These are phyloP conservation scores for Canavalia gladiata DNA, from an alignment of 306 rosid genomes.

Conservation along the genomic window DNA sequence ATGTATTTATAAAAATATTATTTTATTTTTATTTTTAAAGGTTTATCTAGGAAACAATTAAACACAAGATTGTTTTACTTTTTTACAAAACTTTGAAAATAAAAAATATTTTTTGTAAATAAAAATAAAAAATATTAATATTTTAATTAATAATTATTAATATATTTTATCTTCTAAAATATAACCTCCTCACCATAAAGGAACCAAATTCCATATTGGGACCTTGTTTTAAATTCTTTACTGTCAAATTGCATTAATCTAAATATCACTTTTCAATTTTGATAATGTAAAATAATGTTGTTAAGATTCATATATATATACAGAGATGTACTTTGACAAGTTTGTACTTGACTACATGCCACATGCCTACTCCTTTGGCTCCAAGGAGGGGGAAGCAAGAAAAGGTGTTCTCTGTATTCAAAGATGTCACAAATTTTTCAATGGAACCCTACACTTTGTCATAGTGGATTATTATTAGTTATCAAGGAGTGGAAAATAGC, in stretches of 20 bases:
- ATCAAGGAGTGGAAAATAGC: constrained; percentile 24
- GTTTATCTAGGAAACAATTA: too few relatives aligned
- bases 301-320: not conserved
- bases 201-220: too few relatives aligned
- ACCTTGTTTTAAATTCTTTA: not conserved
- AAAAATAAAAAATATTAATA: too few relatives aligned
- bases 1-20: too few relatives aligned
- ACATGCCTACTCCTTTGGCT: not conserved
- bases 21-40: too few relatives aligned
- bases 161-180: too few relatives aligned
- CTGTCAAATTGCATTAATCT: not conserved
- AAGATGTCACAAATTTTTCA: constrained; percentile 30
- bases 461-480: not conserved
- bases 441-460: constrained; percentile 2
- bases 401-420: not conserved
- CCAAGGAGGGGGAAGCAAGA: not conserved
- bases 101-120: too few relatives aligned
- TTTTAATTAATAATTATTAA: too few relatives aligned
- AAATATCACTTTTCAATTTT: too few relatives aligned
- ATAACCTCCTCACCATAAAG: too few relatives aligned
- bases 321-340: not conserved
- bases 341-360: not conserved
- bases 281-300: not conserved
- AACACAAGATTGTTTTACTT: too few relatives aligned
- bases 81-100: too few relatives aligned